phyloP scores from a whole-genome alignment of 2,329 filamentous ascomycete species.

The Aspergillus sp. region DNA sequence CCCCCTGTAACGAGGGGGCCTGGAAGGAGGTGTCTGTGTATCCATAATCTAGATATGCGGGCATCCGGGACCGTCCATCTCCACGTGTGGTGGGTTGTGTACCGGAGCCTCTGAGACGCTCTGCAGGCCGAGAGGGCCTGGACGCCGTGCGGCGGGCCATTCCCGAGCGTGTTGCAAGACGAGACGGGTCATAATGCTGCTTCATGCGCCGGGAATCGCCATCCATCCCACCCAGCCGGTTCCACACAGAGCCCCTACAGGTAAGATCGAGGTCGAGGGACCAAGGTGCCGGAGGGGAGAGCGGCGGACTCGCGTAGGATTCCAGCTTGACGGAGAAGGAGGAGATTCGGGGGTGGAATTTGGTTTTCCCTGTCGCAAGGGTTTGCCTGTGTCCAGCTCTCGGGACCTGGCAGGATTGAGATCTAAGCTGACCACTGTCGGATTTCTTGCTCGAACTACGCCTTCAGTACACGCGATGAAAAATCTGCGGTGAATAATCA shows the following conservation, averaged over 20 bases:
- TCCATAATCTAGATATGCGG: conserved; percentile 51
- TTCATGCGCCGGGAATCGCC: conserved; percentile 70
- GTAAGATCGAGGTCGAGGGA: conserved; percentile 55
- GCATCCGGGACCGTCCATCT: conserved; percentile 36
- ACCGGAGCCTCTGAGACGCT: conserved; percentile 35
- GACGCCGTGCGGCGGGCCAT: conserved; percentile 53
- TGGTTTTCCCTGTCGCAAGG: not conserved
- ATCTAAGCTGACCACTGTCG: conserved; percentile 12
- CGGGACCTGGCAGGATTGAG: conserved; percentile 7
- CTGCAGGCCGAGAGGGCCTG: conserved; percentile 49
- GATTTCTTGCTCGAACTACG: not conserved
- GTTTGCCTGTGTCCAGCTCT: not conserved
- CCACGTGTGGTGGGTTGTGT: conserved; percentile 32
- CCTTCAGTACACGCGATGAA: not conserved
- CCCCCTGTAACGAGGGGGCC: conserved; percentile 45
- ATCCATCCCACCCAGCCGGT: conserved; percentile 70
- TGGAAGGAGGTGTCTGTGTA: conserved; percentile 55
- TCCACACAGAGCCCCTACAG: conserved; percentile 54
- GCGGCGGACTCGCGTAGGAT: conserved; percentile 60
- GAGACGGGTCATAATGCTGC: conserved; percentile 67
- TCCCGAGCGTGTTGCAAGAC: conserved; percentile 52
- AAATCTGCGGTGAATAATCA: too few species aligned
- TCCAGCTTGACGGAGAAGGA: conserved; percentile 58
- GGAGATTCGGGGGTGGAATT: not conserved
- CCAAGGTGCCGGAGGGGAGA: conserved; percentile 66